A percentile compares a stretch with the other conserved stretches of the same genome.
phyloP scores from a whole-genome alignment of 257 asterid genomes.

The Parsonsia alboflavescens region DNA sequence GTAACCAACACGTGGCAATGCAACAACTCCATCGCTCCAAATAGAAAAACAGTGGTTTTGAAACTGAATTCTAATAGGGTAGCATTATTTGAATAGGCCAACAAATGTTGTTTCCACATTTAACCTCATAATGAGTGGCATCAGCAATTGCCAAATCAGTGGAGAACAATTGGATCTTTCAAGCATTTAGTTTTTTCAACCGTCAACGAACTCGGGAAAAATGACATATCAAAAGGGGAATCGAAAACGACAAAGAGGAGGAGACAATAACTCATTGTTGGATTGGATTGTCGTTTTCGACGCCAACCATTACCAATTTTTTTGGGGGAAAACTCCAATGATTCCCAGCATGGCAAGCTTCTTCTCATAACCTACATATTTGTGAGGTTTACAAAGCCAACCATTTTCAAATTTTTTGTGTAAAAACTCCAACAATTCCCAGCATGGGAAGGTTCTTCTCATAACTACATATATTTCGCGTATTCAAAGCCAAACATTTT shows the following conservation, averaged over 20 bases:
- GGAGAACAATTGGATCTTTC: not conserved
- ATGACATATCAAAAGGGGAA: not conserved
- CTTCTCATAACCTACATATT: not conserved
- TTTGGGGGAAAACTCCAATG: not conserved
- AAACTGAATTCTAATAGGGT: not conserved
- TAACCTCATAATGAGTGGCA: not conserved
- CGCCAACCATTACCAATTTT: not conserved
- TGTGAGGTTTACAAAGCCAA: not conserved
- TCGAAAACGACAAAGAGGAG: not conserved
- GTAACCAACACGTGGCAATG: not conserved
- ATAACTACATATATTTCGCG: too few species aligned
- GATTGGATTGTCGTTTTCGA: conserved; percentile 4
- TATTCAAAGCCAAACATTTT: too few species aligned
- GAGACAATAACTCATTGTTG: not conserved
- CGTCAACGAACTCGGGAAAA: not conserved
- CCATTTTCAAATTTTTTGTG: too few species aligned
- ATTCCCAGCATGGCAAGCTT: not conserved
- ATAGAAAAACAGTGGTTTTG: not conserved
- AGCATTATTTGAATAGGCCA: not conserved
- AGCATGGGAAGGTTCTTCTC: too few species aligned
- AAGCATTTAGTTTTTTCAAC: not conserved
- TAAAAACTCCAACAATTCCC: too few species aligned
- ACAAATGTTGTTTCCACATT: not conserved
- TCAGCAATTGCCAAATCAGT: not conserved
- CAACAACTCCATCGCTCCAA: not conserved